Percentiles rank a stretch among this genome's conserved stretches.
Conservation (phyloP, 352 stramenopile genomes). For the Plasmopara viticola region DNA sequence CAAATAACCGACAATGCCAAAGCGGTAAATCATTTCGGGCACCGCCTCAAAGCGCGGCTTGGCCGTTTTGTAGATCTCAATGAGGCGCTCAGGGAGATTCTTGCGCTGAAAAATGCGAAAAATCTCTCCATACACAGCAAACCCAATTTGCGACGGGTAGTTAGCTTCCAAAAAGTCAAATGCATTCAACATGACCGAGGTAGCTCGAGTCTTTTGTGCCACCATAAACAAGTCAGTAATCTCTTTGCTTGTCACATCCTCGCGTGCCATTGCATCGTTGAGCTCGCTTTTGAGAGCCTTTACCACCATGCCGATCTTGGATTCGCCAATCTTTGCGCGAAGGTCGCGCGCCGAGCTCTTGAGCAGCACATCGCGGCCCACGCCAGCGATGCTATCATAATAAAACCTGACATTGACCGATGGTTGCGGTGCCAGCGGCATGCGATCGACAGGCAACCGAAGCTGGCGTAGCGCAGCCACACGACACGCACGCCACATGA, state of each 20-base stretch:
- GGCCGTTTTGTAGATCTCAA: slow-evolving; percentile 41
- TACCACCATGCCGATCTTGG: slow-evolving; percentile 27
- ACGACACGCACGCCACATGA: slow-evolving; percentile 57
- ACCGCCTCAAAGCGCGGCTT: slow-evolving; percentile 37
- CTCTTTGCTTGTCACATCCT: slow-evolving; percentile 38
- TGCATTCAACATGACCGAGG: slow-evolving; percentile 42
- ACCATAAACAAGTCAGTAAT: slow-evolving; percentile 51
- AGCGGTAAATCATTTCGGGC: slow-evolving; percentile 69
- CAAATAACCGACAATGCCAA: slow-evolving; percentile 53
- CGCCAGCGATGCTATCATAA: slow-evolving; percentile 39
- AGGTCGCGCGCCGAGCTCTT: slow-evolving; percentile 33
- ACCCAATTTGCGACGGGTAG: slow-evolving; percentile 42
- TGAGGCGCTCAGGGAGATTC: slow-evolving; percentile 31
- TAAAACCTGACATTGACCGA: slow-evolving; percentile 7
- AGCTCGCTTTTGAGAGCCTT: slow-evolving; percentile 40
- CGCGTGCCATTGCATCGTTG: slow-evolving; percentile 18
- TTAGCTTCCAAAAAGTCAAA: slow-evolving; percentile 42
- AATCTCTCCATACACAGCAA: slow-evolving; percentile 56
- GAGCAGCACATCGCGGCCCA: slow-evolving; percentile 42
- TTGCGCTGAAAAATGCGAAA: slow-evolving; percentile 46
- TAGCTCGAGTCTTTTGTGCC: slow-evolving; percentile 41
- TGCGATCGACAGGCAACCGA: neutral
- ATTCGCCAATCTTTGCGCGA: slow-evolving; percentile 27
- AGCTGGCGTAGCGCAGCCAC: slow-evolving; percentile 40
- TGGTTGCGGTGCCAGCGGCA: too few relatives aligned